These are phyloP conservation scores for Yarrowia yakushimensis DNA, from an alignment of 805 yeast species.

Conservation along the genomic window DNA sequence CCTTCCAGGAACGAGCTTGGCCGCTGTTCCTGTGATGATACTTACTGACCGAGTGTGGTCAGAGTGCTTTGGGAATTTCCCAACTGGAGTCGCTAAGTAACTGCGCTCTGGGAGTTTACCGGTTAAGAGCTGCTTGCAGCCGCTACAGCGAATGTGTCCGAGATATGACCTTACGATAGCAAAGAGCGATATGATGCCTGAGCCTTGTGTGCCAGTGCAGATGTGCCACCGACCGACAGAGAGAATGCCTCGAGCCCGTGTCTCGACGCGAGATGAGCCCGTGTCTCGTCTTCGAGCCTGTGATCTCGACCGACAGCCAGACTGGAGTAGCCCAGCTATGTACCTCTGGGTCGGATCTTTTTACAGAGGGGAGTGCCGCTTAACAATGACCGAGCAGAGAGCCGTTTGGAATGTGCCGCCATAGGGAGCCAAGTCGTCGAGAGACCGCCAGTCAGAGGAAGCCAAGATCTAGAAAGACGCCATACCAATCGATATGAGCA, in stretches of 20 bases:
- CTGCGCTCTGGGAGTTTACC: conserved; percentile 4
- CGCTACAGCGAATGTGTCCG: conserved; percentile 1
- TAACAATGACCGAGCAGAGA: background rate
- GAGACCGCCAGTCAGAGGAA: conserved; percentile 5
- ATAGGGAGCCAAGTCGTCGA: conserved; percentile 16
- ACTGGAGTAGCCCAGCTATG: background rate
- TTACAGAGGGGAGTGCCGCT: conserved; percentile 10
- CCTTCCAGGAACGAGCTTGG: background rate
- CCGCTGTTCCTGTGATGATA: background rate
- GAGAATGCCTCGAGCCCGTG: background rate
- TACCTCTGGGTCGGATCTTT: background rate
- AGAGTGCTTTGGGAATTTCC: conserved; percentile 7
- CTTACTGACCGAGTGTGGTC: background rate
- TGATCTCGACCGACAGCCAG: background rate
- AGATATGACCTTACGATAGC: background rate
- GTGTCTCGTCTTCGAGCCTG: background rate
- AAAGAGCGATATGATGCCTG: background rate
- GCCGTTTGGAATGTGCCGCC: conserved; percentile 6
- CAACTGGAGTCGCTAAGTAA: conserved; percentile 9
- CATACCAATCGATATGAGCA: background rate
- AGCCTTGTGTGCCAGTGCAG: background rate
- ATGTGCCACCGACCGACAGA: conserved; percentile 14
- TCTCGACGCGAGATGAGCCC: conserved; percentile 1
- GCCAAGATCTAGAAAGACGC: background rate
- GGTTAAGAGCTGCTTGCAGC: conserved; percentile 12